Evolutionary conservation across 805 yeast species (phyloP).

Genomic region (Priceomyces melissophilus): DNA sequence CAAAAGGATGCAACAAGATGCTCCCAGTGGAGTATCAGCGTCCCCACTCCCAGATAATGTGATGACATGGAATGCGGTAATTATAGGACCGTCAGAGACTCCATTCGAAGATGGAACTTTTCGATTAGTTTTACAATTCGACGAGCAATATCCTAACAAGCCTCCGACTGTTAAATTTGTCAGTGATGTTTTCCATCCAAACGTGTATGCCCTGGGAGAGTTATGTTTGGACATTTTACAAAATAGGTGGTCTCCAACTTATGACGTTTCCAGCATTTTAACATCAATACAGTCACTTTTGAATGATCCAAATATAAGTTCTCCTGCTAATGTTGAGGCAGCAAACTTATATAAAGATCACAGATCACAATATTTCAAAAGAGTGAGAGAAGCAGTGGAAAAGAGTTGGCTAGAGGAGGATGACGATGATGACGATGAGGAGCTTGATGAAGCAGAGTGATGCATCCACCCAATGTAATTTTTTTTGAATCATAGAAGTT

Average conservation of each 20-base stretch:
- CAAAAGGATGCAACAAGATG: constrained; percentile 96
- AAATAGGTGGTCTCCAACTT: constrained; percentile 98
- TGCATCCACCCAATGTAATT: not conserved
- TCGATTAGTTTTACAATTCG: constrained; percentile 79
- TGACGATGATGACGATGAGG: constrained; percentile 50
- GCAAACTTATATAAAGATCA: constrained; percentile 95
- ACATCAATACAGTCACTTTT: constrained; percentile 89
- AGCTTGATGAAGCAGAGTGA: constrained; percentile 13
- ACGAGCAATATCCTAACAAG: constrained; percentile 95
- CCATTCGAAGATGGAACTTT: constrained; percentile 99
- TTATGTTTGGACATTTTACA: constrained; percentile 93
- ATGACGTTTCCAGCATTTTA: constrained; percentile 91
- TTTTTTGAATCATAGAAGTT: no score
- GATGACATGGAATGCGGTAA: constrained; percentile 97
- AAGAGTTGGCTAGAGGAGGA: constrained; percentile 87
- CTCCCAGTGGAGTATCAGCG: constrained; percentile 97
- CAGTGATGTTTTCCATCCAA: constrained; percentile 96
- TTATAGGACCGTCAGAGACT: constrained; percentile 95
- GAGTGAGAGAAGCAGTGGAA: constrained; percentile 94
- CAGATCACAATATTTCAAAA: constrained; percentile 82
- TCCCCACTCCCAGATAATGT: constrained; percentile 96
- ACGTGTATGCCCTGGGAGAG: constrained; percentile 93
- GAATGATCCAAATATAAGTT: constrained; percentile 93
- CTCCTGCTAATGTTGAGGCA: constrained; percentile 98
- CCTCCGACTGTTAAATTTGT: constrained; percentile 92